These are phyloP conservation scores for Graphiopsis chlorocephala DNA, from an alignment of 2,329 filamentous ascomycete species.

Conservation along the genomic window DNA sequence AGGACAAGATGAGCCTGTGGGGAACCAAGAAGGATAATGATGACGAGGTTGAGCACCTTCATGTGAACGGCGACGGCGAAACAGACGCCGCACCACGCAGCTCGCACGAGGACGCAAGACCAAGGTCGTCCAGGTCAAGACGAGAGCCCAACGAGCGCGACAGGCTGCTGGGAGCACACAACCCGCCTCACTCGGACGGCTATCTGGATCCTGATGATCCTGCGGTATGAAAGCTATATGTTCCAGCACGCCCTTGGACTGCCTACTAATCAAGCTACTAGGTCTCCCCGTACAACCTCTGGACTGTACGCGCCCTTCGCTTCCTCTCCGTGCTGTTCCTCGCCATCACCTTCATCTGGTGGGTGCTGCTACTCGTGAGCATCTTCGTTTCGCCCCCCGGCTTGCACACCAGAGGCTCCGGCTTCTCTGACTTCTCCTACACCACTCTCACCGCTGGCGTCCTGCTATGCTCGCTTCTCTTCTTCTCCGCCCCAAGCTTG, in stretches of 20 bases:
- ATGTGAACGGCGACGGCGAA: not conserved
- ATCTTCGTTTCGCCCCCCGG: slow-evolving; percentile 87
- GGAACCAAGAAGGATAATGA: slow-evolving; percentile 8
- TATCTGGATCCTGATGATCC: slow-evolving; percentile 78
- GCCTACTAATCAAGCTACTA: slow-evolving; percentile 24
- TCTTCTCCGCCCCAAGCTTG: slow-evolving; percentile 82
- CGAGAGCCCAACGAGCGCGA: slow-evolving; percentile 59
- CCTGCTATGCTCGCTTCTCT: slow-evolving; percentile 73
- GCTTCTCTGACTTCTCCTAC: slow-evolving; percentile 85
- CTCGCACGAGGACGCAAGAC: not conserved
- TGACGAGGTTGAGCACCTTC: not conserved
- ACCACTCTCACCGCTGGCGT: slow-evolving; percentile 74
- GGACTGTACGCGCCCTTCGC: slow-evolving; percentile 78
- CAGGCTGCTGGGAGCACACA: slow-evolving; percentile 60
- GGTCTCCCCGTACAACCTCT: slow-evolving; percentile 90
- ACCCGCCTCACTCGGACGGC: slow-evolving; percentile 59
- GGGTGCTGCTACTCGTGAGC: slow-evolving; percentile 82
- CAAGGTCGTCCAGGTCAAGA: slow-evolving; percentile 20
- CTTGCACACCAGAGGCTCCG: slow-evolving; percentile 82
- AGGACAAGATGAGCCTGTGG: not conserved
- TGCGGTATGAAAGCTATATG: slow-evolving; percentile 53
- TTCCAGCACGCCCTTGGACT: slow-evolving; percentile 27
- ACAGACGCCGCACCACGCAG: not conserved
- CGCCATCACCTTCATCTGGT: slow-evolving; percentile 80
- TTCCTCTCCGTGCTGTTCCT: slow-evolving; percentile 76